Evolutionary conservation across 257 asterid species (phyloP).

Genomic region (Linderniella brevidens): DNA sequence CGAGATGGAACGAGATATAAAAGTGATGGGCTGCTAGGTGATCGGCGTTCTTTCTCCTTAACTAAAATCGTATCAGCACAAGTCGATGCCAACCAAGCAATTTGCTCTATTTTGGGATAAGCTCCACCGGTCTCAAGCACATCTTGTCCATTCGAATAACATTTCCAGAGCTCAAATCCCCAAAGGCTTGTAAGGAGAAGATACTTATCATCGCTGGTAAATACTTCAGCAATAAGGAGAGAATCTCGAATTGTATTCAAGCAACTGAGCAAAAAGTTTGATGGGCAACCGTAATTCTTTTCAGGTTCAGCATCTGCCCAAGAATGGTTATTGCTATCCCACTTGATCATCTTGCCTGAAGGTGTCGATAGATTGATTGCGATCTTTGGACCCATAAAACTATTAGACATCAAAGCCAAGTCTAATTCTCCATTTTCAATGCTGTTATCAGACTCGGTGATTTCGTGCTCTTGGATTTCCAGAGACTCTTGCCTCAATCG

Average conservation of each 20-base stretch:
- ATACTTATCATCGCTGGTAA: slow-evolving; percentile 22
- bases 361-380: slow-evolving; percentile 24
- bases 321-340: slow-evolving; percentile 14
- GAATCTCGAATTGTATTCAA: slow-evolving; percentile 48
- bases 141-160: slow-evolving; percentile 44
- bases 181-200: slow-evolving; percentile 43
- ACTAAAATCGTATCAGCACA: slow-evolving; percentile 60
- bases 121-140: slow-evolving; percentile 42
- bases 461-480: slow-evolving; percentile 2
- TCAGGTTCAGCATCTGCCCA: slow-evolving; percentile 13
- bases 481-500: slow-evolving; percentile 9
- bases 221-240: slow-evolving; percentile 18
- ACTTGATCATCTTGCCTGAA: slow-evolving; percentile 10
- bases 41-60: slow-evolving; percentile 62
- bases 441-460: slow-evolving; percentile 1
- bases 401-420: slow-evolving; percentile 9
- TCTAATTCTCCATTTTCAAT: slow-evolving; percentile 11
- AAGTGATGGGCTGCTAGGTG: slow-evolving; percentile 50
- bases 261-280: slow-evolving; percentile 53
- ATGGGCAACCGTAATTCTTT: slow-evolving; percentile 26
- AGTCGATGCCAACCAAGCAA: slow-evolving; percentile 81
- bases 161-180: slow-evolving; percentile 79
- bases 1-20: slow-evolving; percentile 68
- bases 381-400: slow-evolving; percentile 20
- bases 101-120: slow-evolving; percentile 36